Percentiles rank a stretch among this genome's conserved stretches.
phyloP scores from a whole-genome alignment of 441 rosid species.

The Syzygium syzygioides region DNA sequence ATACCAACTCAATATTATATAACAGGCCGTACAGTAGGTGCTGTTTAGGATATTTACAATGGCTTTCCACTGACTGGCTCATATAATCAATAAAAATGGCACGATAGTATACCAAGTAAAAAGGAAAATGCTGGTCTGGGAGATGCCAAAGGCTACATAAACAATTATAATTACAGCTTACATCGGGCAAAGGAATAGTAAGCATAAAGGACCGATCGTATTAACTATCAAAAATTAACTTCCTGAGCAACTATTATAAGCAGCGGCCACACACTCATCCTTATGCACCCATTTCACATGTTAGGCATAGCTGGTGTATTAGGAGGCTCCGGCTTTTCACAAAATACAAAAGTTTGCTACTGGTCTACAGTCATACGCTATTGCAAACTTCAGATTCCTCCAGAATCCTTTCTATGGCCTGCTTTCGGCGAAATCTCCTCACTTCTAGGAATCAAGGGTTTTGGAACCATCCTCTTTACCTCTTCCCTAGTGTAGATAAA shows the following conservation, averaged over 20 bases:
- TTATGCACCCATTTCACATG: neutral
- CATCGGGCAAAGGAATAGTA: neutral
- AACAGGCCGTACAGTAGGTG: neutral
- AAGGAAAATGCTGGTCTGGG: neutral
- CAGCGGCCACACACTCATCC: neutral
- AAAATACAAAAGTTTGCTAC: neutral
- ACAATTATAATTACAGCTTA: neutral
- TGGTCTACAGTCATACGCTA: neutral
- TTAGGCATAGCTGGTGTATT: too few relatives aligned
- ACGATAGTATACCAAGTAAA: neutral
- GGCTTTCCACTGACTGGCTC: neutral
- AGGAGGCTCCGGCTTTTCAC: neutral
- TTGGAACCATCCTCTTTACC: conserved; percentile 82
- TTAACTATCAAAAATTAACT: neutral
- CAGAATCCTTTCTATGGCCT: neutral
- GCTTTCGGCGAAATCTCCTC: conserved; percentile 31
- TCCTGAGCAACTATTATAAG: neutral
- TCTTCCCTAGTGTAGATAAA: conserved; percentile 83
- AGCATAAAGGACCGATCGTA: neutral
- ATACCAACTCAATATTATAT: neutral
- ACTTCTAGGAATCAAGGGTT: conserved; percentile 38
- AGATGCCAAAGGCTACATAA: neutral
- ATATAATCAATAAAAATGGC: neutral
- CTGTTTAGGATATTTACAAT: neutral
- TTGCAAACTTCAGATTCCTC: neutral